Base-by-base conservation (phyloP, 2,329 filamentous ascomycete species). In the Penicillium sp. region DNA sequence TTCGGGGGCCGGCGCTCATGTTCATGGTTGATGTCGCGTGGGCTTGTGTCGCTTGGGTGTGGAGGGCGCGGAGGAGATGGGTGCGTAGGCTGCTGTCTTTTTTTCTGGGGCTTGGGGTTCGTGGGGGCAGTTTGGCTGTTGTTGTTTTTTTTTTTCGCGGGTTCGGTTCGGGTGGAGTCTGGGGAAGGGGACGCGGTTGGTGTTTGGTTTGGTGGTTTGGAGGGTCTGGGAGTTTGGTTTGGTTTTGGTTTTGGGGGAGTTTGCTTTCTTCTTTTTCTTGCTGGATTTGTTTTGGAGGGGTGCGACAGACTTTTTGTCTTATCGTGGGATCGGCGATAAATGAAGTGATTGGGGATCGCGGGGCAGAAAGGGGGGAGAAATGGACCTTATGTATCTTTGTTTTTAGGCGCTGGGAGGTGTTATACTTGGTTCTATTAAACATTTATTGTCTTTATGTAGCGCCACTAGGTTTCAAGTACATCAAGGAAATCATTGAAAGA, bases 281-380 rank as follows among this genome's bases (percentile, higher is more conserved):
- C 21, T 34, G 14, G 27, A 32, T 38, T 31, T 45, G 47, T 46
- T 38, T 38, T 5, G 24, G 8, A 8, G 8, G 40, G 18, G 31
- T 47, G 51, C 41, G 51, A 44, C 51, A 32, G 34, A 48, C 48
- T 50, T 41, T 51, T 5, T 31, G 16, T 48, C 52, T 45, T 54
- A 54, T 45, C 24, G 24, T 27, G 24, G 39, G 52, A 40, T 39
- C 24, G 52, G 29, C 27, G 48, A 54, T 54, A 41, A 51, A 31
- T 50, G 18, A 34, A 40, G 40, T 21, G 36, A 45, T 55, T 41
- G 45, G 50, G 49, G 50, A 53, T 51, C 49, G 53, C 53, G 53
- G 53, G 53, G 53, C 53, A 53, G 31, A 47, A 47, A 44, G 39
- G 39, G 42, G 43, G 21, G 21, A 10, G 21, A 45, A 16, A 10